phyloP scores from a whole-genome alignment of 2,329 filamentous ascomycete genomes.

The Aaosphaeria arxii region DNA sequence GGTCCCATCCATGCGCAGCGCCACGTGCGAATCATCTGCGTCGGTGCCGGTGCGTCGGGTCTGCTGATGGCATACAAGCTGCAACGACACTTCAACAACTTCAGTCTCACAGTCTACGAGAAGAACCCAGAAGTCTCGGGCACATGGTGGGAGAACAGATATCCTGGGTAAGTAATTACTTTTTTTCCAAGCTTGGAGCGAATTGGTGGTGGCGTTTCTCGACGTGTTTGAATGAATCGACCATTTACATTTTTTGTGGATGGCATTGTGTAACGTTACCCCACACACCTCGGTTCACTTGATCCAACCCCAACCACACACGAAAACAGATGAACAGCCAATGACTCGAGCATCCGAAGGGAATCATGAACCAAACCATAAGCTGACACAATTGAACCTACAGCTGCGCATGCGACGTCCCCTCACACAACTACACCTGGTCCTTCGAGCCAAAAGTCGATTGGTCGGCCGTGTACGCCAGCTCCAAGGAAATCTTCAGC shows the following conservation, averaged over 20 bases:
- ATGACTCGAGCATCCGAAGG: too few species aligned
- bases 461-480: slow-evolving; percentile 44
- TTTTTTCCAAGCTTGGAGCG: background rate
- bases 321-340: too few species aligned
- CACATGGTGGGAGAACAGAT: slow-evolving; percentile 53
- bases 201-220: too few species aligned
- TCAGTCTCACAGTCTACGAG: slow-evolving; percentile 44
- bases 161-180: slow-evolving; percentile 35
- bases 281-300: too few species aligned
- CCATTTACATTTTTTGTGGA: too few species aligned
- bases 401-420: slow-evolving; percentile 50
- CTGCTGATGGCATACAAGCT: slow-evolving; percentile 50
- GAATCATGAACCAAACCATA: too few species aligned
- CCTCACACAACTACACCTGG: slow-evolving; percentile 52
- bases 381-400: slow-evolving; percentile 6
- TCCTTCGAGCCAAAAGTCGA: slow-evolving; percentile 48
- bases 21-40: slow-evolving; percentile 40
- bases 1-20: slow-evolving; percentile 35
- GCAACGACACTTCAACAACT: slow-evolving; percentile 44
- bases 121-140: slow-evolving; percentile 49
- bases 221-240: too few species aligned
- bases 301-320: too few species aligned
- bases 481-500: slow-evolving; percentile 41
- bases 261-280: too few species aligned
- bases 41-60: slow-evolving; percentile 50